phyloP scores from a whole-genome alignment of 805 yeast genomes.

The Pachysolen tannophilus region DNA sequence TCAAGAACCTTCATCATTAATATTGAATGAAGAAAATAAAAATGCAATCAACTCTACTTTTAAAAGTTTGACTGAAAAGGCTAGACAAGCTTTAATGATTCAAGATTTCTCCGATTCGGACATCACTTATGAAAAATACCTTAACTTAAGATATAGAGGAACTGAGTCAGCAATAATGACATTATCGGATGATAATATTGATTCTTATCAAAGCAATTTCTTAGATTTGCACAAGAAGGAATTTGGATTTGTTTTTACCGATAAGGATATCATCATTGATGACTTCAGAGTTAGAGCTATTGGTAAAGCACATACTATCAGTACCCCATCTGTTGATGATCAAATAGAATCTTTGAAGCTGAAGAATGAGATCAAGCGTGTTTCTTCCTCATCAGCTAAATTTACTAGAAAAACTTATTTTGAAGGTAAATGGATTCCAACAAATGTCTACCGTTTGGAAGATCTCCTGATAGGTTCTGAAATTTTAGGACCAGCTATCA shows the following conservation, averaged over 20 bases:
- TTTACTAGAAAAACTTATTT: constrained; percentile 47
- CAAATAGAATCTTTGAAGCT: constrained; percentile 35
- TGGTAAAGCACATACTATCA: constrained; percentile 45
- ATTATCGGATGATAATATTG: constrained; percentile 18
- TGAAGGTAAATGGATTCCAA: constrained; percentile 36
- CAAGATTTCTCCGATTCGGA: constrained; percentile 48
- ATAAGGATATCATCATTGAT: constrained; percentile 54
- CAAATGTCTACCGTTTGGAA: constrained; percentile 51
- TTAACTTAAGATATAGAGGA: constrained; percentile 79
- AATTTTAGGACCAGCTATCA: constrained; percentile 64
- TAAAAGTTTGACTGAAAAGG: constrained; percentile 31
- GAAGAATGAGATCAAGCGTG: constrained; percentile 15
- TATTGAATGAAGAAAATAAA: constrained; percentile 25
- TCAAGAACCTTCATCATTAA: constrained; percentile 62
- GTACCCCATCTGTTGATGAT: constrained; percentile 38
- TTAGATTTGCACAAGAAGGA: constrained; percentile 50
- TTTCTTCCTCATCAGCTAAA: constrained; percentile 19
- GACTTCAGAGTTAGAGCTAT: constrained; percentile 70
- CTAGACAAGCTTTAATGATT: constrained; percentile 27
- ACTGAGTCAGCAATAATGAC: constrained; percentile 80
- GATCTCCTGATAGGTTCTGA: constrained; percentile 43
- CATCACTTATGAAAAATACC: constrained; percentile 50
- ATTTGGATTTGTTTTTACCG: constrained; percentile 60
- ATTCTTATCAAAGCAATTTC: constrained; percentile 31
- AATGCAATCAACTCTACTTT: constrained; percentile 36